Conservation (phyloP, 2,329 filamentous ascomycete genomes). For the Talaromyces sp. region DNA sequence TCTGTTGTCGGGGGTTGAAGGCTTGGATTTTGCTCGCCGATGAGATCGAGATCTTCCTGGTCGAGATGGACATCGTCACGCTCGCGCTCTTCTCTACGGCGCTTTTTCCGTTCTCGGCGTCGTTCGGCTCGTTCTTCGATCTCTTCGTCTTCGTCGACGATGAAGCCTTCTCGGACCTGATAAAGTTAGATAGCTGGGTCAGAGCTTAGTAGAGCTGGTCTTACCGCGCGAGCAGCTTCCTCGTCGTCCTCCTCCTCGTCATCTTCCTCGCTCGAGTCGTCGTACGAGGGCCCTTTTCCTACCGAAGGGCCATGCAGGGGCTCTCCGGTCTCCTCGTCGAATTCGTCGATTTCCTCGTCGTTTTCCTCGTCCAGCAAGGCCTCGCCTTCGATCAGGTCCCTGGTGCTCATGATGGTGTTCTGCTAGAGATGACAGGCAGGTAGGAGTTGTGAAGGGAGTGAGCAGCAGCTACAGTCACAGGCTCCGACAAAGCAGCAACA, state of each 20-base stretch:
- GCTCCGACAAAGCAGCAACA: not conserved
- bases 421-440: not conserved
- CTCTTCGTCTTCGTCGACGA: slow-evolving; percentile 85
- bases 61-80: slow-evolving; percentile 81
- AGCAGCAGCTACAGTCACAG: not conserved
- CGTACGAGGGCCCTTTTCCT: slow-evolving; percentile 44
- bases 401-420: slow-evolving; percentile 47
- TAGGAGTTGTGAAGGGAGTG: not conserved
- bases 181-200: not conserved
- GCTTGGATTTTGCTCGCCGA: slow-evolving; percentile 73
- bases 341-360: slow-evolving; percentile 74
- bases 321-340: slow-evolving; percentile 69
- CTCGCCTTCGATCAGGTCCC: slow-evolving; percentile 73
- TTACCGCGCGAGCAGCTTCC: slow-evolving; percentile 71
- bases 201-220: slow-evolving; percentile 5
- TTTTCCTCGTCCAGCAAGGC: slow-evolving; percentile 83
- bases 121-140: slow-evolving; percentile 60
- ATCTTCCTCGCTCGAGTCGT: slow-evolving; percentile 88
- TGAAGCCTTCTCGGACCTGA: slow-evolving; percentile 89
- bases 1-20: slow-evolving; percentile 63
- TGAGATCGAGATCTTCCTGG: slow-evolving; percentile 92
- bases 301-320: slow-evolving; percentile 34
- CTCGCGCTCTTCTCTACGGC: slow-evolving; percentile 69
- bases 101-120: slow-evolving; percentile 67
- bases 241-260: slow-evolving; percentile 90